A percentile compares a stretch with the other conserved stretches of the same genome.
phyloP scores from a whole-genome alignment of 805 yeast species.

The Yamadazyma sp. region DNA sequence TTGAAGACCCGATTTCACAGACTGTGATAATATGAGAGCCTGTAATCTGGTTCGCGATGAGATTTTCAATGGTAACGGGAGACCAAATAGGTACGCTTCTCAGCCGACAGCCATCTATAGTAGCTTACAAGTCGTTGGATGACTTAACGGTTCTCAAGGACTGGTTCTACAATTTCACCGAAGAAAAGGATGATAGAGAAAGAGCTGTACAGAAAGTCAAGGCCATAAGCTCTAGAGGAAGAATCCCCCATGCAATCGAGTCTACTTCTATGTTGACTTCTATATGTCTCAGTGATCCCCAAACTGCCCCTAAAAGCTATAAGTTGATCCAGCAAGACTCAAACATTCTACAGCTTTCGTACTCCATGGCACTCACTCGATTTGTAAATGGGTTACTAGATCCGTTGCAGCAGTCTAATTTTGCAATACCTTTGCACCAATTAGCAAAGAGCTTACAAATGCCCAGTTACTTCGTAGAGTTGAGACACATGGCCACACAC shows the following conservation, averaged over 20 bases:
- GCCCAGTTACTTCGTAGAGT: conserved; percentile 83
- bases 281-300: conserved; percentile 40
- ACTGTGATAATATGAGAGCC: background rate
- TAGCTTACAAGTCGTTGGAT: conserved; percentile 29
- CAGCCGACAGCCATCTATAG: conserved; percentile 18
- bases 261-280: conserved; percentile 59
- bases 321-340: conserved; percentile 23
- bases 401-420: conserved; percentile 75
- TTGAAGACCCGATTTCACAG: background rate
- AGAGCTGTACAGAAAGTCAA: conserved; percentile 54
- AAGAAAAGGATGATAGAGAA: conserved; percentile 27
- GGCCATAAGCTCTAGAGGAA: conserved; percentile 59
- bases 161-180: conserved; percentile 51
- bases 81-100: conserved; percentile 11
- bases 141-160: conserved; percentile 49
- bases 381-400: conserved; percentile 92
- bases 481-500: conserved; percentile 89
- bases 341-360: conserved; percentile 48
- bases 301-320: conserved; percentile 1
- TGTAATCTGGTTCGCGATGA: conserved; percentile 5
- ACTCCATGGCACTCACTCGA: conserved; percentile 72
- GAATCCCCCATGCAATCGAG: conserved; percentile 71
- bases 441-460: conserved; percentile 68
- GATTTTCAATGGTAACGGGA: conserved; percentile 6
- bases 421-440: conserved; percentile 74